phyloP scores from a whole-genome alignment of 805 yeast species.

The Saccharomyces eubayanus region DNA sequence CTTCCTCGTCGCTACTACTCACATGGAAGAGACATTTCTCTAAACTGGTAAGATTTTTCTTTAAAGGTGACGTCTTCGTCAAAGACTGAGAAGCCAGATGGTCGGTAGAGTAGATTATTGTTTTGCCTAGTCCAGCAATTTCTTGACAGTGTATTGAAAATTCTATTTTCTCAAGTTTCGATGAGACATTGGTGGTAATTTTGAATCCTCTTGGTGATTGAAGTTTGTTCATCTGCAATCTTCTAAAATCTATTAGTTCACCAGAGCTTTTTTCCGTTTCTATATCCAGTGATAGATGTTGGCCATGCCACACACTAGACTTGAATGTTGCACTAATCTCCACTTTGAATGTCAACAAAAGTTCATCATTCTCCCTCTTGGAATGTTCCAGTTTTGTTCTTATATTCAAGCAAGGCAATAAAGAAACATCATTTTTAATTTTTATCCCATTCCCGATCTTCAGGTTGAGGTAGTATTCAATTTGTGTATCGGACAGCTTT shows the following conservation, averaged over 20 bases:
- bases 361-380: background rate
- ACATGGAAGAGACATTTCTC: constrained; percentile 5
- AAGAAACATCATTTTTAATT: constrained; percentile 28
- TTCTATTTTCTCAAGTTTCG: constrained; percentile 19
- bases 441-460: constrained; percentile 36
- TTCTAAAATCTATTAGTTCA: constrained; percentile 38
- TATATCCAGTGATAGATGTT: constrained; percentile 28
- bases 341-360: constrained; percentile 15
- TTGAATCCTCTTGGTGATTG: constrained; percentile 22
- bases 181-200: constrained; percentile 17
- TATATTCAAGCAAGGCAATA: constrained; percentile 34
- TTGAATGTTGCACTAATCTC: constrained; percentile 17
- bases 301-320: constrained; percentile 29
- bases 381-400: constrained; percentile 12
- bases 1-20: background rate
- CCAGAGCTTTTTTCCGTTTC: constrained; percentile 30
- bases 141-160: constrained; percentile 34
- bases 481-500: constrained; percentile 24
- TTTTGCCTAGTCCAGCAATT: constrained; percentile 28
- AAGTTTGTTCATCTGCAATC: constrained; percentile 27
- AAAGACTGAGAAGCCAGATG: constrained; percentile 1
- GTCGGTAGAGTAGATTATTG: constrained; percentile 3
- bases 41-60: constrained; percentile 1
- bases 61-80: background rate
- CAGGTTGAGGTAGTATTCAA: constrained; percentile 37